Conservation (phyloP, 306 rosid genomes). For the Vigna mungo region DNA sequence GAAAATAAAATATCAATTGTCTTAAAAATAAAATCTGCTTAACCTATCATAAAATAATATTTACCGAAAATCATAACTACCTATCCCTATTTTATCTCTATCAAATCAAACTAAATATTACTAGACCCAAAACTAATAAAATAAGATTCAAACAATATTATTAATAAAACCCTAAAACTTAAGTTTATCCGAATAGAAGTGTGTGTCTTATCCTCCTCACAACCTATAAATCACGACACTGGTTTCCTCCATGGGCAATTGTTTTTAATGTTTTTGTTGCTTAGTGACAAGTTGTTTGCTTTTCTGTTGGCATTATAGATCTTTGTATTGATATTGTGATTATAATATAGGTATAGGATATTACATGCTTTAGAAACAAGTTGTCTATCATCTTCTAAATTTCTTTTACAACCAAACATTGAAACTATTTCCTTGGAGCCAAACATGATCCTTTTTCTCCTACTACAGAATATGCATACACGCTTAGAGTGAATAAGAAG, state of each 20-base stretch:
- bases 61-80: no score
- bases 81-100: no score
- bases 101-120: no score
- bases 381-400: conserved; percentile 29
- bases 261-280: conserved; percentile 27
- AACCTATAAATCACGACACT: conserved; percentile 1
- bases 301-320: conserved; percentile 4
- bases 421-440: background rate
- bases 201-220: conserved; percentile 11
- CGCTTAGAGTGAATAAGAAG: conserved; percentile 91
- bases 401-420: background rate
- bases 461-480: conserved; percentile 87
- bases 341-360: background rate
- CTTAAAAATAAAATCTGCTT: no score
- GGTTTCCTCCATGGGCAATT: conserved; percentile 31
- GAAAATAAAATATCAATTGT: no score
- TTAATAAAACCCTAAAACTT: no score
- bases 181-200: background rate
- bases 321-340: background rate
- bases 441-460: conserved; percentile 32
- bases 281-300: conserved; percentile 11
- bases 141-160: no score
- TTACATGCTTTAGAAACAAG: conserved; percentile 10
- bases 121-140: no score
- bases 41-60: no score